A percentile compares a stretch with the other conserved stretches of the same genome.
These are phyloP conservation scores for Ocimum tenuiflorum DNA, from an alignment of 257 asterid species.

Conservation along the genomic window DNA sequence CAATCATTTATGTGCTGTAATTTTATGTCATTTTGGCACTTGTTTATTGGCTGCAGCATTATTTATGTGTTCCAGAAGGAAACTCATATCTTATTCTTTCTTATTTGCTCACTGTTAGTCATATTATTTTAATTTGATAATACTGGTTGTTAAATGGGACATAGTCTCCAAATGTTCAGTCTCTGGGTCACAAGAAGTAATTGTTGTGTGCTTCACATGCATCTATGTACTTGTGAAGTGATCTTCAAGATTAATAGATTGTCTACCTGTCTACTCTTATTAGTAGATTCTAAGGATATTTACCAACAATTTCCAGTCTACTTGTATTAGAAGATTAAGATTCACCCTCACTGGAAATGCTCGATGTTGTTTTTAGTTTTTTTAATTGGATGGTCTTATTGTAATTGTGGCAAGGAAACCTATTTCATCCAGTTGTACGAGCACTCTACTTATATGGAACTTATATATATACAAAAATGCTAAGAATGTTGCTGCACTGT, in stretches of 20 bases:
- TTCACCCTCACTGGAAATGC: constrained; percentile 2
- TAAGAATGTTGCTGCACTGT: neutral
- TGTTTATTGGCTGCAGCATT: neutral
- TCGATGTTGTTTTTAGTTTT: neutral
- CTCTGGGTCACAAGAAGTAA: neutral
- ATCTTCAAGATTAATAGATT: neutral
- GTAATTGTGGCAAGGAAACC: neutral
- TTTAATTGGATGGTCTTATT: neutral
- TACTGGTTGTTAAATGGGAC: constrained; percentile 3
- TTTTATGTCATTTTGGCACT: neutral
- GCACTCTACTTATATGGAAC: neutral
- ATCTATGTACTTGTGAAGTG: neutral
- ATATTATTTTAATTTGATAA: neutral
- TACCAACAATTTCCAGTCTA: neutral
- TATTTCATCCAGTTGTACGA: neutral
- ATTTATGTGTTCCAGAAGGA: neutral
- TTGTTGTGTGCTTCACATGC: neutral
- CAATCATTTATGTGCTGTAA: neutral
- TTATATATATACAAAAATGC: too few relatives aligned
- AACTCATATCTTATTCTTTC: neutral
- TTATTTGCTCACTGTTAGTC: neutral
- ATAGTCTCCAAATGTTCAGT: neutral
- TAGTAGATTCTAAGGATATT: neutral
- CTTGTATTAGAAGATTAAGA: neutral
- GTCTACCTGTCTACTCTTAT: neutral